These are phyloP conservation scores for Acer saccharum DNA, from an alignment of 345 rosid species.

Conservation along the genomic window DNA sequence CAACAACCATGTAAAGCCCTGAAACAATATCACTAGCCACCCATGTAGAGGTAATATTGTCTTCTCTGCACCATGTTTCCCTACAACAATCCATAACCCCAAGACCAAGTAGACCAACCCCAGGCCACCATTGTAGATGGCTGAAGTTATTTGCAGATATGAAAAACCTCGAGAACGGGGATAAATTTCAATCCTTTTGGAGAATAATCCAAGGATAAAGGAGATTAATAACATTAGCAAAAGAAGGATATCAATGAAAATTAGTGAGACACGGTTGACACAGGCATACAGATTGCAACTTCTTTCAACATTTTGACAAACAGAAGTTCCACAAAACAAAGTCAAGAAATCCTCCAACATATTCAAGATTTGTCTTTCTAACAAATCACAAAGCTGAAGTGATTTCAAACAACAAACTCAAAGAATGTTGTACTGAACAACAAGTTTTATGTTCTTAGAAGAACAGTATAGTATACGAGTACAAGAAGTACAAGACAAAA, in stretches of 20 bases:
- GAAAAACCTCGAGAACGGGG: slow-evolving; percentile 8
- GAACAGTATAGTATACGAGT: not conserved
- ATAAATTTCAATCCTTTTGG: slow-evolving; percentile 16
- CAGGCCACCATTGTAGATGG: slow-evolving; percentile 31
- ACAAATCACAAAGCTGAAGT: not conserved
- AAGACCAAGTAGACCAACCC: slow-evolving; percentile 32
- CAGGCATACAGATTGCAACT: slow-evolving; percentile 31
- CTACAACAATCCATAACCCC: slow-evolving; percentile 34
- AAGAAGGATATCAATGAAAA: slow-evolving; percentile 35
- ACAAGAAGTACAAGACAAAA: not conserved
- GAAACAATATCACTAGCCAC: slow-evolving; percentile 34
- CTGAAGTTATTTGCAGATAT: slow-evolving; percentile 24
- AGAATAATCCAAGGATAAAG: slow-evolving; percentile 16
- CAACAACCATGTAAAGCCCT: slow-evolving; percentile 42
- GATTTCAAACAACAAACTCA: not conserved
- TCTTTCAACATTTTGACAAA: slow-evolving; percentile 8
- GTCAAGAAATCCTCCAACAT: slow-evolving; percentile 28
- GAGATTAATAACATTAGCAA: slow-evolving; percentile 19
- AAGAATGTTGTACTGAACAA: not conserved
- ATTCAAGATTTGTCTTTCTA: no score
- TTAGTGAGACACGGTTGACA: slow-evolving; percentile 28
- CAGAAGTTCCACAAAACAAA: slow-evolving; percentile 25
- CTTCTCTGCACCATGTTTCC: slow-evolving; percentile 16
- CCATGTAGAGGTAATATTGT: slow-evolving; percentile 32
- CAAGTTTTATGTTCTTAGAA: not conserved